A percentile compares a stretch with the other conserved stretches of the same genome.
Evolutionary conservation across 495 filamentous ascomycete genomes (phyloP).

Genomic region (Neurospora sp.): DNA sequence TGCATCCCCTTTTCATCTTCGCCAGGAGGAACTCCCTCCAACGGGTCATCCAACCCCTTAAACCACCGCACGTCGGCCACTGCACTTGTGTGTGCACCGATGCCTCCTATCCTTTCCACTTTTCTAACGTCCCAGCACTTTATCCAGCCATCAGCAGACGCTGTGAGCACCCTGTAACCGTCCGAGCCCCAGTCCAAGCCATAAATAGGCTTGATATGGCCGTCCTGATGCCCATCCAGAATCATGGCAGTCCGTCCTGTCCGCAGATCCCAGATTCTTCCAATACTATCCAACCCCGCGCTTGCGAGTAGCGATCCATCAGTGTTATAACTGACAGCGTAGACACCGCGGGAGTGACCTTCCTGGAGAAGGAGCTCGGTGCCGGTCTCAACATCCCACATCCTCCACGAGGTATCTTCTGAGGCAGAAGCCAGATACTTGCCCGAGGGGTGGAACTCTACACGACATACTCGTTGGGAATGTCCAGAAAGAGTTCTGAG

Average conservation of each 20-base stretch:
- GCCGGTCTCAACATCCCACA: slow-evolving; percentile 86
- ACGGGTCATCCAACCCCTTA: slow-evolving; percentile 63
- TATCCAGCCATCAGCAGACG: slow-evolving; percentile 88
- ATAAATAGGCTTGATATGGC: slow-evolving; percentile 87
- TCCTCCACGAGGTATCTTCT: slow-evolving; percentile 90
- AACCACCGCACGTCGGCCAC: slow-evolving; percentile 93
- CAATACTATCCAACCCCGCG: slow-evolving; percentile 86
- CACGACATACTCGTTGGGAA: slow-evolving; percentile 73
- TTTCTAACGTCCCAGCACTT: slow-evolving; percentile 97
- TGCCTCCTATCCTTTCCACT: slow-evolving; percentile 67
- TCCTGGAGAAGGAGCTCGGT: slow-evolving; percentile 85
- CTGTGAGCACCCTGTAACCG: slow-evolving; percentile 76
- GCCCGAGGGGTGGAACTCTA: slow-evolving; percentile 92
- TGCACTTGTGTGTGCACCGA: slow-evolving; percentile 85
- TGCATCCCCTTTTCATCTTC: slow-evolving; percentile 51
- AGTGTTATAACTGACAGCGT: slow-evolving; percentile 74
- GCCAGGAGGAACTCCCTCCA: slow-evolving; percentile 45
- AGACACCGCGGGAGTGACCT: slow-evolving; percentile 88
- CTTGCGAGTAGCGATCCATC: slow-evolving; percentile 87
- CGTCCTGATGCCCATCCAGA: slow-evolving; percentile 69
- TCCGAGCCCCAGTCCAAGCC: slow-evolving; percentile 87
- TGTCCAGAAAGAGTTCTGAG: slow-evolving; percentile 78
- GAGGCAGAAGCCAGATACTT: slow-evolving; percentile 86
- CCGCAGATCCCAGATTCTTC: slow-evolving; percentile 92
- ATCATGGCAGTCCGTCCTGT: slow-evolving; percentile 94